A percentile compares a stretch with the other conserved stretches of the same genome.
Conservation (phyloP, 495 filamentous ascomycete genomes). For the Haplographium delicatum region DNA sequence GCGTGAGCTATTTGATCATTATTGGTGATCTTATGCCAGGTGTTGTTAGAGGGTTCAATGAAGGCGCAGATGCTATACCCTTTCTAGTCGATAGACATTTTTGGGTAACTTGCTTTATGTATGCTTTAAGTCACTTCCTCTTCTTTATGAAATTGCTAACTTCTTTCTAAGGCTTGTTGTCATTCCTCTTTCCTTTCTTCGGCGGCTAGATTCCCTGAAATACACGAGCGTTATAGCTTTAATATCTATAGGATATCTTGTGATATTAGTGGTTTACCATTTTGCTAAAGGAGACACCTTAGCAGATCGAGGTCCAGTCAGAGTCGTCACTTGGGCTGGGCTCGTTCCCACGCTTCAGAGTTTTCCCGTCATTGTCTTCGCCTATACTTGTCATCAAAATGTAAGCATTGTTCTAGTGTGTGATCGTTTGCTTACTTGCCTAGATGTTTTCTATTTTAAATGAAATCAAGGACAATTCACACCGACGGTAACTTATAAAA, state of each 20-base stretch:
- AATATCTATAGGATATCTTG: constrained; percentile 87
- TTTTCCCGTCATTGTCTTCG: constrained; percentile 93
- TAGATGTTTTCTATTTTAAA: constrained; percentile 99
- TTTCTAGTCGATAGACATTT: constrained; percentile 87
- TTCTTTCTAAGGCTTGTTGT: constrained; percentile 91
- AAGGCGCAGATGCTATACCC: constrained; percentile 48
- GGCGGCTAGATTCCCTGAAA: constrained; percentile 88
- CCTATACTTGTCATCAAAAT: constrained; percentile 98
- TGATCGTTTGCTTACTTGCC: constrained; percentile 1
- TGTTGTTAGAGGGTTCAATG: constrained; percentile 71
- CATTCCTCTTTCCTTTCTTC: constrained; percentile 88
- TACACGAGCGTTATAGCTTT: constrained; percentile 93
- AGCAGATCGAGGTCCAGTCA: constrained; percentile 64
- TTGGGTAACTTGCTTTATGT: constrained; percentile 98
- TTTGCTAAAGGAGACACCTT: constrained; percentile 75
- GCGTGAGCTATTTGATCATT: constrained; percentile 95
- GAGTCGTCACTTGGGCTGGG: constrained; percentile 71
- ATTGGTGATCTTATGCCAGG: constrained; percentile 98
- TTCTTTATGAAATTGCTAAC: constrained; percentile 30
- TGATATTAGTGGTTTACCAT: constrained; percentile 86
- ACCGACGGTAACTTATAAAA: constrained; percentile 12
- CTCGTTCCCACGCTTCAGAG: constrained; percentile 73
- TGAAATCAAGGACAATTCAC: constrained; percentile 83
- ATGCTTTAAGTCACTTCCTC: constrained; percentile 25
- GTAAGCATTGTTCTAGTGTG: constrained; percentile 40